Percentiles rank a stretch among this genome's conserved stretches.
Conservation (phyloP, 2,329 filamentous ascomycete species). For the Cladosporium sp. region DNA sequence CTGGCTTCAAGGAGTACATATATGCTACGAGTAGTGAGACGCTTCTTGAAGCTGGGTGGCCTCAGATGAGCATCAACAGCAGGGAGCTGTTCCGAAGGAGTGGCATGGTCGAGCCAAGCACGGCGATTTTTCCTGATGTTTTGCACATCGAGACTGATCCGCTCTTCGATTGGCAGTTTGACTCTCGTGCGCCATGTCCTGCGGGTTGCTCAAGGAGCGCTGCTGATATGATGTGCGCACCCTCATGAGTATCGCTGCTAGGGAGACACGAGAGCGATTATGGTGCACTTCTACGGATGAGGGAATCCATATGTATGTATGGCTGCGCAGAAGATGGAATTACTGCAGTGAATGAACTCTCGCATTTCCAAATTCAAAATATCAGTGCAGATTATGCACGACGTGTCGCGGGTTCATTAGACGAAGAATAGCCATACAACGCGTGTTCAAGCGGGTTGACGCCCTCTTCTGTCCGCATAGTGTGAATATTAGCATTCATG, state of each 20-base stretch:
- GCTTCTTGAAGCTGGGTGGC: conserved; percentile 47
- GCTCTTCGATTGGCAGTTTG: conserved; percentile 54
- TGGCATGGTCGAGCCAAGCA: conserved; percentile 33
- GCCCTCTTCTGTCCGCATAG: no score
- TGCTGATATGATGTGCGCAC: neutral
- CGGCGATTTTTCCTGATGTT: conserved; percentile 43
- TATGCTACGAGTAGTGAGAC: conserved; percentile 50
- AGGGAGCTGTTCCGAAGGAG: conserved; percentile 46
- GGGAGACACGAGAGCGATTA: no score
- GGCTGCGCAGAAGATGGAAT: no score
- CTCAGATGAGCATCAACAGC: conserved; percentile 46
- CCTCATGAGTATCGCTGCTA: neutral
- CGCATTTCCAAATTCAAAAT: no score
- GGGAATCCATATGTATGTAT: neutral
- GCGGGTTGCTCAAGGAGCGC: conserved; percentile 27
- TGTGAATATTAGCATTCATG: no score
- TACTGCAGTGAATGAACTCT: no score
- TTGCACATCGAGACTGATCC: conserved; percentile 52
- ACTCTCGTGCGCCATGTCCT: conserved; percentile 35
- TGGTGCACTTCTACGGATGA: neutral
- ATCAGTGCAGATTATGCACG: no score
- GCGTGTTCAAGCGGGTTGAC: no score
- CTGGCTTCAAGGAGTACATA: conserved; percentile 53
- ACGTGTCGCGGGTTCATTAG: no score
- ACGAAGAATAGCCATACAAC: no score